phyloP scores from a whole-genome alignment of 176 grass and related monocot species.

The Triticum urartu region DNA sequence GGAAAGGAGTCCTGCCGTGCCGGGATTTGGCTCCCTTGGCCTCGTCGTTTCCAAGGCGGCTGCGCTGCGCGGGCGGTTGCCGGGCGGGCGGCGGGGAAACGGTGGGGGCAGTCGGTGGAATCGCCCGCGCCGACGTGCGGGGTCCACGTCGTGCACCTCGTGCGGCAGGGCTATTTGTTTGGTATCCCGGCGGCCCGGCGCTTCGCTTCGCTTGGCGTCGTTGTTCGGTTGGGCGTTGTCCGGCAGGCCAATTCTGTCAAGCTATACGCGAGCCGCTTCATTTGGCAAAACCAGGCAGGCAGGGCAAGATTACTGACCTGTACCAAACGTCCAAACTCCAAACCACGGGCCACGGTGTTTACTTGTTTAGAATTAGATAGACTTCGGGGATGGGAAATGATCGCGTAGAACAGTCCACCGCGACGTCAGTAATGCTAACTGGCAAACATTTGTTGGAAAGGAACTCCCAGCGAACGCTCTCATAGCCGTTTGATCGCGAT shows the following conservation, averaged over 20 bases:
- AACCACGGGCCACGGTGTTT: background rate
- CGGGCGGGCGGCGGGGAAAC: background rate
- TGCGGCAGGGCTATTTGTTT: background rate
- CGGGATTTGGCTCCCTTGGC: background rate
- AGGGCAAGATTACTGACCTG: background rate
- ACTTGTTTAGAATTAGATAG: background rate
- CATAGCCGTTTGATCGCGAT: too few species aligned
- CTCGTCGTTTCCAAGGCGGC: background rate
- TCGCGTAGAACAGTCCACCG: too few species aligned
- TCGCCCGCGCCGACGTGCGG: background rate
- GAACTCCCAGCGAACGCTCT: too few species aligned
- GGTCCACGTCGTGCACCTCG: background rate
- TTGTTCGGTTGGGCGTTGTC: background rate
- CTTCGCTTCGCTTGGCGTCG: background rate
- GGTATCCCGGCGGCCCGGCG: background rate
- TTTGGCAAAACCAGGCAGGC: background rate
- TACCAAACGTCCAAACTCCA: background rate
- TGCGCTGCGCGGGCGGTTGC: background rate
- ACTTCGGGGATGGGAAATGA: too few species aligned
- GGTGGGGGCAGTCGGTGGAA: background rate
- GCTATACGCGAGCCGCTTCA: background rate
- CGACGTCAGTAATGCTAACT: too few species aligned
- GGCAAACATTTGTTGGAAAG: too few species aligned
- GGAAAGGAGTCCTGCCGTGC: background rate
- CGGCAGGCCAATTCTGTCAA: background rate